Percentiles rank a stretch among this genome's conserved stretches.
phyloP scores from a whole-genome alignment of 495 filamentous ascomycete genomes.

The Friedmanniomyces endolithicus region DNA sequence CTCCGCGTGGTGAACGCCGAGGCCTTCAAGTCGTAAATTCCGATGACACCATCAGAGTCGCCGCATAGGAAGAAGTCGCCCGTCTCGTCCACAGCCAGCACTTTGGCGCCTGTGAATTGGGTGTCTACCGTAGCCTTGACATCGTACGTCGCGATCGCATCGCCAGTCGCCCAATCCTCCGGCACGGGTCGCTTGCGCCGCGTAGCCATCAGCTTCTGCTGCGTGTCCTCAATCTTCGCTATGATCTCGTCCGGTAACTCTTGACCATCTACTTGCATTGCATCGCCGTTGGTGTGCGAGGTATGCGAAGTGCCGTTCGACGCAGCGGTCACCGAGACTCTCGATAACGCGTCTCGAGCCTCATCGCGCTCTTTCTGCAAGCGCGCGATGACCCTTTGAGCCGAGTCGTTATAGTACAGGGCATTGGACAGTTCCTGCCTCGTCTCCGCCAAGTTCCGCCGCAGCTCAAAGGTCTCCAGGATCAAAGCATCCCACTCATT shows the following conservation, averaged over 20 bases:
- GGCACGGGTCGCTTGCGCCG: constrained; percentile 81
- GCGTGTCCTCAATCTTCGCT: constrained; percentile 63
- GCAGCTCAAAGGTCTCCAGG: constrained; percentile 76
- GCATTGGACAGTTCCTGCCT: constrained; percentile 87
- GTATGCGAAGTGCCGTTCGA: constrained; percentile 35
- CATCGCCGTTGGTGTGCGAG: constrained; percentile 50
- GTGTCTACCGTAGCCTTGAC: constrained; percentile 46
- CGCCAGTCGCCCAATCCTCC: constrained; percentile 67
- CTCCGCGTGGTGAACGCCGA: constrained; percentile 18
- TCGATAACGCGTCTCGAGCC: constrained; percentile 80
- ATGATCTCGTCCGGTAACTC: constrained; percentile 59
- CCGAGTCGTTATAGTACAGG: constrained; percentile 92
- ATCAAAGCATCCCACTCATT: constrained; percentile 96
- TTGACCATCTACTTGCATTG: constrained; percentile 78
- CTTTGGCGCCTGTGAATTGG: constrained; percentile 50
- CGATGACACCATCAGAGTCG: constrained; percentile 61
- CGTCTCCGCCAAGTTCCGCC: constrained; percentile 77
- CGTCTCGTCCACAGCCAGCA: constrained; percentile 51
- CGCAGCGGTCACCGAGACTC: constrained; percentile 51
- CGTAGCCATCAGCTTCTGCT: constrained; percentile 66
- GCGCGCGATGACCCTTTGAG: constrained; percentile 81
- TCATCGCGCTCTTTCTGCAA: constrained; percentile 83
- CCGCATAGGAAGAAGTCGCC: constrained; percentile 67
- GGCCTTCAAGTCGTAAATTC: constrained; percentile 59
- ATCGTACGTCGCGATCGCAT: constrained; percentile 57